A percentile compares a stretch with the other conserved stretches of the same genome.
Conservation (phyloP, 1,284 basidiomycete species). For the Ustanciosporium gigantosporum region DNA sequence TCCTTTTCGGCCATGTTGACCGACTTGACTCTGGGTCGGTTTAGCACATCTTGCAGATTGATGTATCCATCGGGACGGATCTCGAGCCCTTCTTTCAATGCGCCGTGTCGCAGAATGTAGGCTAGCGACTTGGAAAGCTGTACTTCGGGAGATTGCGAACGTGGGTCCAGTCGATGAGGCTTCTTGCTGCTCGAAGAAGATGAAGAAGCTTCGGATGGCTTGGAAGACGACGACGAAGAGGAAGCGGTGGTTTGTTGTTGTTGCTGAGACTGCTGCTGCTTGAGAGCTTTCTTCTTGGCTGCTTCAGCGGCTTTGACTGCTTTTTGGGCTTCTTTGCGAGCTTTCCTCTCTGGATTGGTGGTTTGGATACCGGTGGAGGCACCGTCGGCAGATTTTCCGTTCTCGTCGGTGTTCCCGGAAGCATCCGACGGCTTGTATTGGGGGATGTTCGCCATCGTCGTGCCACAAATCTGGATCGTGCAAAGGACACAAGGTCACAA, state of each 20-base stretch:
- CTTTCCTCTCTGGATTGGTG: constrained; percentile 28
- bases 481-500: no score
- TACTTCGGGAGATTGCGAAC: constrained; percentile 5
- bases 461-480: no score
- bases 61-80: constrained; percentile 82
- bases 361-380: no score
- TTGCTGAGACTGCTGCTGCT: constrained; percentile 1
- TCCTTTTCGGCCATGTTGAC: constrained; percentile 39
- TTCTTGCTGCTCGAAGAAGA: constrained; percentile 6
- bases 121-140: constrained; percentile 76
- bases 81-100: constrained; percentile 72
- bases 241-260: constrained; percentile 1
- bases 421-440: no score
- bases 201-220: background rate
- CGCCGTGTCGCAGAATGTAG: constrained; percentile 82
- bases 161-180: constrained; percentile 5
- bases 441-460: no score
- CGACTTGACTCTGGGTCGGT: constrained; percentile 42
- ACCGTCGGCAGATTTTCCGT: no score
- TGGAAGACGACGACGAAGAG: background rate
- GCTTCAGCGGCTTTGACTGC: constrained; percentile 15
- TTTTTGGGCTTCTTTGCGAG: constrained; percentile 41
- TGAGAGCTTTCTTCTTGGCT: constrained; percentile 16
- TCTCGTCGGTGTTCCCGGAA: no score
- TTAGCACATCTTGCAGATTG: constrained; percentile 67